These are phyloP conservation scores for Alternaria metachromatica DNA, from an alignment of 2,329 filamentous ascomycete genomes.

Conservation along the genomic window DNA sequence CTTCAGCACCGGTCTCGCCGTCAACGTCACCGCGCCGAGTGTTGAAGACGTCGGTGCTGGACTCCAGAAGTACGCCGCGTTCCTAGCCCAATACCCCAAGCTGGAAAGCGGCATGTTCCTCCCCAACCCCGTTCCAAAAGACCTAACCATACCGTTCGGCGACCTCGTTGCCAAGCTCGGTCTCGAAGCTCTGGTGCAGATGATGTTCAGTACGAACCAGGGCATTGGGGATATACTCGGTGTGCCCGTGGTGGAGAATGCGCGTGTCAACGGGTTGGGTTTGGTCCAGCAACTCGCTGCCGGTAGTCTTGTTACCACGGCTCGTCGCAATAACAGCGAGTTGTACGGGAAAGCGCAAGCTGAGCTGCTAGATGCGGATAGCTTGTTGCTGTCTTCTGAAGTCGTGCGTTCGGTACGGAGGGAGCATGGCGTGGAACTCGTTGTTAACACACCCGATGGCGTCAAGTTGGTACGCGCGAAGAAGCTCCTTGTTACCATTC, in stretches of 20 bases:
- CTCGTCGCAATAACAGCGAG: slow-evolving; percentile 6
- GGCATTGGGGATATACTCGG: slow-evolving; percentile 49
- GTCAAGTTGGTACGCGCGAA: slow-evolving; percentile 45
- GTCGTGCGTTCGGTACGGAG: not conserved
- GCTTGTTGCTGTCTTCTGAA: slow-evolving; percentile 16
- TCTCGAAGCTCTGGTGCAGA: slow-evolving; percentile 46
- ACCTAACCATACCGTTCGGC: slow-evolving; percentile 57
- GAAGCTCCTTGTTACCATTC: slow-evolving; percentile 54
- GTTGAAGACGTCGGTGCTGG: slow-evolving; percentile 8
- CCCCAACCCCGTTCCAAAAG: slow-evolving; percentile 53
- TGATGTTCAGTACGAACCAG: not conserved
- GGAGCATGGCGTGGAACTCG: not conserved
- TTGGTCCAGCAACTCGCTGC: not conserved
- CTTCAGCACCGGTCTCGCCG: slow-evolving; percentile 36
- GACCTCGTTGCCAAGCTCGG: slow-evolving; percentile 58
- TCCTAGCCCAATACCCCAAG: slow-evolving; percentile 28
- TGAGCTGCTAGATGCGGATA: slow-evolving; percentile 12
- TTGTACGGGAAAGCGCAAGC: slow-evolving; percentile 6
- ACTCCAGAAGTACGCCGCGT: slow-evolving; percentile 29
- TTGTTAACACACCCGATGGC: slow-evolving; percentile 24
- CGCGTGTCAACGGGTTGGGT: slow-evolving; percentile 8
- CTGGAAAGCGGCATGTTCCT: slow-evolving; percentile 52
- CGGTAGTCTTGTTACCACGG: slow-evolving; percentile 3
- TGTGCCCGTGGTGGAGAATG: slow-evolving; percentile 48
- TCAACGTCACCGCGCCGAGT: slow-evolving; percentile 1